Conservation (phyloP, 345 rosid genomes). For the Mercurialis annua region DNA sequence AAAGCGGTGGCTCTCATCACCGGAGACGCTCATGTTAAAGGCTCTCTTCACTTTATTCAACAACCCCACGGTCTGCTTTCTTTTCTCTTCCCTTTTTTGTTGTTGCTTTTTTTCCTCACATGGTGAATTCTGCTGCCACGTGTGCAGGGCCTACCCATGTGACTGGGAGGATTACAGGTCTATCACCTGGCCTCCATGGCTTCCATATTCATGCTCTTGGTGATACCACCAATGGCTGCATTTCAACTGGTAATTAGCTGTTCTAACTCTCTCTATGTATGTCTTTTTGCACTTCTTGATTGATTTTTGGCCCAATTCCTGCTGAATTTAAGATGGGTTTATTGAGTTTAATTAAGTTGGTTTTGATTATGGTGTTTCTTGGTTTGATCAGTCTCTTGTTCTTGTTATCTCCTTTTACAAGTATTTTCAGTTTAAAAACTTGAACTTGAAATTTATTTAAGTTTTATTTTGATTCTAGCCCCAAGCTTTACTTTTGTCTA, state of each 20-base stretch:
- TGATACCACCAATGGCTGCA: slow-evolving; percentile 95
- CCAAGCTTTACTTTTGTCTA: neutral
- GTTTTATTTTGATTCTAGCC: neutral
- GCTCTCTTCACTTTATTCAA: slow-evolving; percentile 62
- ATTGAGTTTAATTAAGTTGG: neutral
- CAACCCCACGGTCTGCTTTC: slow-evolving; percentile 50
- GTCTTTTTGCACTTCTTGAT: neutral
- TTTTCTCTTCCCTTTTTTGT: slow-evolving; percentile 7
- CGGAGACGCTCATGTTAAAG: slow-evolving; percentile 60
- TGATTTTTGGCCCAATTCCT: neutral
- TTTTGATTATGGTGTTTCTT: neutral
- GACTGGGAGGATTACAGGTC: slow-evolving; percentile 68
- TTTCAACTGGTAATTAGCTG: slow-evolving; percentile 91
- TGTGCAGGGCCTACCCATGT: slow-evolving; percentile 67
- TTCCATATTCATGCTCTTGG: slow-evolving; percentile 92
- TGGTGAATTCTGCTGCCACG: neutral
- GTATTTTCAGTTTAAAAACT: neutral
- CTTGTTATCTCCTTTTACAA: neutral
- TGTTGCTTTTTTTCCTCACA: neutral
- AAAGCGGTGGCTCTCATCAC: slow-evolving; percentile 86
- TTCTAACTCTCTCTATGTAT: neutral
- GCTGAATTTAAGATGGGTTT: slow-evolving; percentile 6
- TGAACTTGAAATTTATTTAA: neutral
- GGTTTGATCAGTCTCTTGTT: neutral
- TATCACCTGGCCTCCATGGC: slow-evolving; percentile 80